A percentile compares a stretch with the other conserved stretches of the same genome.
phyloP scores from a whole-genome alignment of 441 rosid species.

The Syzygium syzygioides region DNA sequence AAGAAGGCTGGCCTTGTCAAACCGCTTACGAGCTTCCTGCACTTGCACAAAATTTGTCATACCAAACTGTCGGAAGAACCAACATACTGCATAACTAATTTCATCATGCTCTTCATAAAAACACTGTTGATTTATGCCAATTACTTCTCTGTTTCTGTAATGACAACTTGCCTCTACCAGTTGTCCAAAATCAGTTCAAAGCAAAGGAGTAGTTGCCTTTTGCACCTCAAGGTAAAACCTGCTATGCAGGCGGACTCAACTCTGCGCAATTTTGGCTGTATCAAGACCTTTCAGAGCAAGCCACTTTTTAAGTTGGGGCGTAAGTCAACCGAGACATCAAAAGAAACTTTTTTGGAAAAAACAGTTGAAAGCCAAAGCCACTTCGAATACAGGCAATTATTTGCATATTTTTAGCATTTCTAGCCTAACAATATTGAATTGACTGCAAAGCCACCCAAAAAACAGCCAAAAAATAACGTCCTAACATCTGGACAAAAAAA shows the following conservation, averaged over 20 bases:
- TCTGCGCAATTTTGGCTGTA: neutral
- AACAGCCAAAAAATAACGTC: neutral
- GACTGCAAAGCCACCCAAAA: neutral
- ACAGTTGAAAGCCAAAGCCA: neutral
- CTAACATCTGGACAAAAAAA: neutral
- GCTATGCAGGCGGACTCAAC: neutral
- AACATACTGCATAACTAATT: neutral
- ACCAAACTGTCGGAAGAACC: neutral
- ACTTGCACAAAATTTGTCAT: constrained; percentile 1
- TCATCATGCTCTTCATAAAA: neutral
- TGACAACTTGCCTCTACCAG: neutral
- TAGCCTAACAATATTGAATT: neutral
- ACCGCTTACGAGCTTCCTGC: constrained; percentile 97
- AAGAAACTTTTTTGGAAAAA: neutral
- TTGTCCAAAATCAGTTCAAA: neutral
- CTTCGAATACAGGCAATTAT: neutral
- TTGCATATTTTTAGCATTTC: neutral
- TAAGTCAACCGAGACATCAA: neutral
- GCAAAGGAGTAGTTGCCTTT: neutral
- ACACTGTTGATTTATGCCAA: neutral
- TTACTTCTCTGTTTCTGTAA: neutral
- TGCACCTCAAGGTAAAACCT: neutral
- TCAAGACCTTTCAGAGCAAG: neutral
- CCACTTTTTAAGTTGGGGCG: neutral
- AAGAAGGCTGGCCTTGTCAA: constrained; percentile 94